These are phyloP conservation scores for Myxozyma udenii DNA, from an alignment of 805 yeast genomes.

Conservation along the genomic window DNA sequence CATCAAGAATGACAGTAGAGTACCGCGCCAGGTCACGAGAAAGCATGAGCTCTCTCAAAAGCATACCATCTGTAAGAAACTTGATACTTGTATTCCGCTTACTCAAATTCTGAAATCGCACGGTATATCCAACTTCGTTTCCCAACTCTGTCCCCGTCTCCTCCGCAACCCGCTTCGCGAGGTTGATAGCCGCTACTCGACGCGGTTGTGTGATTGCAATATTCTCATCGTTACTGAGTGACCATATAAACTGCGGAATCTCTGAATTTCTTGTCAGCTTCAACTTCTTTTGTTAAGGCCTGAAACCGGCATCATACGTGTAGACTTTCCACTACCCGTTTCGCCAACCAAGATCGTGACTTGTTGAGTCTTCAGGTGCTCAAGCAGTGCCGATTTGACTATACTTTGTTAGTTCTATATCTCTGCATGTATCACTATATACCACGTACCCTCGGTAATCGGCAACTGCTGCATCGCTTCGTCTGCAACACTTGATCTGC, in stretches of 20 bases:
- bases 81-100: conserved; percentile 64
- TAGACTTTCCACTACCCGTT: conserved; percentile 97
- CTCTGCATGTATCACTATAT: not conserved
- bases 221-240: conserved; percentile 45
- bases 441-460: conserved; percentile 4
- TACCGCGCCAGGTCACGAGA: conserved; percentile 63
- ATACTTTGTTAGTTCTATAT: not conserved
- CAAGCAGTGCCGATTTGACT: conserved; percentile 46
- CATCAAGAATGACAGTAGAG: conserved; percentile 80
- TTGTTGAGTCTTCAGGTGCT: conserved; percentile 54
- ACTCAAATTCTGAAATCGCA: conserved; percentile 77
- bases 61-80: conserved; percentile 96
- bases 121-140: conserved; percentile 84
- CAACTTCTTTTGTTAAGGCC: not conserved
- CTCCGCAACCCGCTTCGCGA: conserved; percentile 88
- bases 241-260: conserved; percentile 85
- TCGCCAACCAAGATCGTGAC: conserved; percentile 89
- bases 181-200: conserved; percentile 92
- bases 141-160: conserved; percentile 80
- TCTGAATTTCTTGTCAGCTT: conserved; percentile 34
- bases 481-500: not conserved
- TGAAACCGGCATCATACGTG: no score
- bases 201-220: conserved; percentile 97
- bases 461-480: conserved; percentile 3
- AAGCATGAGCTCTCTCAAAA: conserved; percentile 82